Evolutionary conservation across 192 early-diverging fungal genomes (phyloP).

Genomic region (Coemansia asiatica): DNA sequence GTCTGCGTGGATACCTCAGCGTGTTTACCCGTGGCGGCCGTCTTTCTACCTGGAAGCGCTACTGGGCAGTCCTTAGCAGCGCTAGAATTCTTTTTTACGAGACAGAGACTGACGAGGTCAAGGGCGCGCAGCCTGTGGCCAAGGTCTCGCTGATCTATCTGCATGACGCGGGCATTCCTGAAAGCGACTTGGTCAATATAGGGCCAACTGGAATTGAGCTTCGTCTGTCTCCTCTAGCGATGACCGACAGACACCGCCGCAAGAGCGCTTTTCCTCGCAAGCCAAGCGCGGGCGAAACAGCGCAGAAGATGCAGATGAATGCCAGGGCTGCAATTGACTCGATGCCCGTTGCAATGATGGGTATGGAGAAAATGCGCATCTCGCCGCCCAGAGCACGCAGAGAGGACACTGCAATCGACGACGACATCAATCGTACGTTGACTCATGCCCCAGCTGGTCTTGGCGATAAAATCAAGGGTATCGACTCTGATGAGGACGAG

Average conservation of each 20-base stretch:
- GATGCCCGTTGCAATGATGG: constrained; percentile 3
- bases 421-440: constrained; percentile 15
- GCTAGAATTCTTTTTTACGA: constrained; percentile 46
- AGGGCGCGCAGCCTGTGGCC: constrained; percentile 24
- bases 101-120: constrained; percentile 28
- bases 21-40: constrained; percentile 53
- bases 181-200: constrained; percentile 48
- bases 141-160: constrained; percentile 51
- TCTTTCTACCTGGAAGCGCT: constrained; percentile 54
- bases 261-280: constrained; percentile 50
- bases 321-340: background rate
- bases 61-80: constrained; percentile 51
- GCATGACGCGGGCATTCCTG: constrained; percentile 29
- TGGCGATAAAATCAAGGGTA: background rate
- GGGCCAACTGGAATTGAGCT: constrained; percentile 53
- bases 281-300: background rate
- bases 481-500: constrained; percentile 20
- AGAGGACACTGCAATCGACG: background rate
- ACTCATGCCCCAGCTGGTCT: constrained; percentile 15
- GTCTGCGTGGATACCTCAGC: constrained; percentile 44
- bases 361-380: background rate
- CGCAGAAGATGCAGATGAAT: background rate
- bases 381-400: background rate
- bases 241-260: constrained; percentile 56
- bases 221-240: constrained; percentile 46